phyloP scores from a whole-genome alignment of 805 yeast species.

The Saccharomycopsis synnaedendra region DNA sequence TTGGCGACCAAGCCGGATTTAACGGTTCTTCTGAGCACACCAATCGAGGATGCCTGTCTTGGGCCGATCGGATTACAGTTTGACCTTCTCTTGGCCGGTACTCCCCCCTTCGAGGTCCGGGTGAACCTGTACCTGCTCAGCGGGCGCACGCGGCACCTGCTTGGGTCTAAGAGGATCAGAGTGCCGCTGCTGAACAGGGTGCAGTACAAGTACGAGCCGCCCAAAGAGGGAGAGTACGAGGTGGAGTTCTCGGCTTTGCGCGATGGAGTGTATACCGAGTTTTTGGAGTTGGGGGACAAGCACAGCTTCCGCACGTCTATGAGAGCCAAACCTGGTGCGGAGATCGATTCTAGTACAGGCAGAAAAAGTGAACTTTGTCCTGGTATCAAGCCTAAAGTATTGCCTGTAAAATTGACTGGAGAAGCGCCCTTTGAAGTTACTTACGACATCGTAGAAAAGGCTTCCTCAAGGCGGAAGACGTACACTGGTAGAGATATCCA shows the following conservation, averaged over 20 bases:
- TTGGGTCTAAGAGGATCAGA: slow-evolving; percentile 26
- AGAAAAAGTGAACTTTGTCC: slow-evolving; percentile 27
- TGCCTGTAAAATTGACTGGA: slow-evolving; percentile 58
- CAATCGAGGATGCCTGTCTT: slow-evolving; percentile 77
- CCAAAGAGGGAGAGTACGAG: slow-evolving; percentile 69
- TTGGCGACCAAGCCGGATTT: slow-evolving; percentile 28
- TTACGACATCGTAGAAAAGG: slow-evolving; percentile 55
- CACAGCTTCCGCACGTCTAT: slow-evolving; percentile 58
- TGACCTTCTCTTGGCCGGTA: slow-evolving; percentile 57
- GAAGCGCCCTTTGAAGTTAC: slow-evolving; percentile 64
- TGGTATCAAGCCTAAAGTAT: slow-evolving; percentile 31
- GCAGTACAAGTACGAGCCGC: slow-evolving; percentile 63
- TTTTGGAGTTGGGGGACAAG: slow-evolving; percentile 25
- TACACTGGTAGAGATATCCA: slow-evolving; percentile 31
- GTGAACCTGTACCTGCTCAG: slow-evolving; percentile 47
- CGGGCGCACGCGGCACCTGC: slow-evolving; percentile 24
- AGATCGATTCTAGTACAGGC: slow-evolving; percentile 13
- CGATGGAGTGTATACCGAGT: slow-evolving; percentile 49
- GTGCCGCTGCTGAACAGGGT: slow-evolving; percentile 33
- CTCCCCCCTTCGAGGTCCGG: slow-evolving; percentile 67
- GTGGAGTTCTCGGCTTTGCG: slow-evolving; percentile 55
- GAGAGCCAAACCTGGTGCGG: slow-evolving; percentile 55
- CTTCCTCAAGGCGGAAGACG: slow-evolving; percentile 36
- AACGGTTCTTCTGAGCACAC: slow-evolving; percentile 25
- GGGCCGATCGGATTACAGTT: slow-evolving; percentile 84